A percentile compares a stretch with the other conserved stretches of the same genome.
Conservation (phyloP, 768 basidiomycete genomes). For the Chalciporus pseudorubinellus region DNA sequence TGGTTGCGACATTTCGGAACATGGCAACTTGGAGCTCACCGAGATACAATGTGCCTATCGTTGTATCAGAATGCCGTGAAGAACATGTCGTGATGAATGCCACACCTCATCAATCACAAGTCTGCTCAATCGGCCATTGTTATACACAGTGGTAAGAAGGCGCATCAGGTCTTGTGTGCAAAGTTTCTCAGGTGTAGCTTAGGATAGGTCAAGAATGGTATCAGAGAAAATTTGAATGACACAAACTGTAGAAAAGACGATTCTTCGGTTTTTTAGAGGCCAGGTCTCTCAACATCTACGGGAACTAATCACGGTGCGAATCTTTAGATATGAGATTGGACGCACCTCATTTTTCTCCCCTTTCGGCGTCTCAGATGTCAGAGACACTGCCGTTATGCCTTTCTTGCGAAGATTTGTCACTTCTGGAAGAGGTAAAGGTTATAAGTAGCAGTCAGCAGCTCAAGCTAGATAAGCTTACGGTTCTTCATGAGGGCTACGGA, state of each 20-base stretch:
- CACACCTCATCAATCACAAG: slow-evolving; percentile 79
- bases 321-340: not conserved
- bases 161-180: slow-evolving; percentile 51
- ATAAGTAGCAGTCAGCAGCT: slow-evolving; percentile 1
- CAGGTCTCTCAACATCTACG: slow-evolving; percentile 62
- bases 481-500: slow-evolving; percentile 75
- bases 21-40: slow-evolving; percentile 35
- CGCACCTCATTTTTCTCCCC: slow-evolving; percentile 55
- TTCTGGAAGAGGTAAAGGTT: slow-evolving; percentile 42
- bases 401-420: slow-evolving; percentile 56
- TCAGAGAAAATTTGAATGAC: not conserved
- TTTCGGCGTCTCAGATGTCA: slow-evolving; percentile 62
- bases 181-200: slow-evolving; percentile 79
- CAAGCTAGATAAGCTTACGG: slow-evolving; percentile 43
- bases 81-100: slow-evolving; percentile 7
- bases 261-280: slow-evolving; percentile 53
- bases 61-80: not conserved
- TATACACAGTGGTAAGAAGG: slow-evolving; percentile 49
- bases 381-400: slow-evolving; percentile 54
- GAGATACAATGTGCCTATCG: slow-evolving; percentile 80
- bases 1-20: not conserved
- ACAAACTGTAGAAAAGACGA: slow-evolving; percentile 71
- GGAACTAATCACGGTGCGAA: not conserved
- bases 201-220: not conserved
- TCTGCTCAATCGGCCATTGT: slow-evolving; percentile 60